phyloP scores from a whole-genome alignment of 306 rosid genomes.

The Inga leiocalycina region DNA sequence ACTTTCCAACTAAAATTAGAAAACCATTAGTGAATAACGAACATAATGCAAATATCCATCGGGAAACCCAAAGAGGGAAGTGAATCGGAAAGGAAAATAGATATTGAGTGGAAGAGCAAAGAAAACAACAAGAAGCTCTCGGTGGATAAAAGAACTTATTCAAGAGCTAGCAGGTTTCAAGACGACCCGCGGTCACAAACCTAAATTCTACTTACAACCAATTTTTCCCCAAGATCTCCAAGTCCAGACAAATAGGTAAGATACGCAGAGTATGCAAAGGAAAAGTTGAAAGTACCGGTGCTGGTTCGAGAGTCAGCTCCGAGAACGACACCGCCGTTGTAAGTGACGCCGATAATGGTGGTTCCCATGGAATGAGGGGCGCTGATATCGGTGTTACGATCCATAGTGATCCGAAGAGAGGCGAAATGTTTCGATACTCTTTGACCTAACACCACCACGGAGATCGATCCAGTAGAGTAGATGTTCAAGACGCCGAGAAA shows the following conservation, averaged over 20 bases:
- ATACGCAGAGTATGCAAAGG: neutral
- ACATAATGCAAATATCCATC: neutral
- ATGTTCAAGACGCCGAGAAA: neutral
- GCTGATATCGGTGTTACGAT: constrained; percentile 50
- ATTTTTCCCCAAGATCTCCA: neutral
- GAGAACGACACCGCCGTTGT: constrained; percentile 91
- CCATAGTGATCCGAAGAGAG: constrained; percentile 47
- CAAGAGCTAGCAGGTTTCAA: neutral
- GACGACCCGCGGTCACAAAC: neutral
- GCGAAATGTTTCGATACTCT: neutral
- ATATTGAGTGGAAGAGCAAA: neutral
- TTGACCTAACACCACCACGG: constrained; percentile 23
- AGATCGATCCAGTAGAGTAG: neutral
- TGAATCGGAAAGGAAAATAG: neutral
- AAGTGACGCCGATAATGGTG: constrained; percentile 92
- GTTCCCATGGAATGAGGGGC: constrained; percentile 98
- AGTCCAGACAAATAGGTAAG: neutral
- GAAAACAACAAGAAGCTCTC: neutral
- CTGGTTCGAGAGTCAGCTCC: constrained; percentile 98
- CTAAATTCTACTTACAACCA: neutral
- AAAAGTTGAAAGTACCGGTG: constrained; percentile 59
- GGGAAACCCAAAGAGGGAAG: neutral
- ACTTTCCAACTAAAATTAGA: neutral
- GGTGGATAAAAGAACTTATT: neutral
- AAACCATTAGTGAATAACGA: too few species aligned